Conservation (phyloP, 2,329 filamentous ascomycete species). For the Sordariomycetes sp. region DNA sequence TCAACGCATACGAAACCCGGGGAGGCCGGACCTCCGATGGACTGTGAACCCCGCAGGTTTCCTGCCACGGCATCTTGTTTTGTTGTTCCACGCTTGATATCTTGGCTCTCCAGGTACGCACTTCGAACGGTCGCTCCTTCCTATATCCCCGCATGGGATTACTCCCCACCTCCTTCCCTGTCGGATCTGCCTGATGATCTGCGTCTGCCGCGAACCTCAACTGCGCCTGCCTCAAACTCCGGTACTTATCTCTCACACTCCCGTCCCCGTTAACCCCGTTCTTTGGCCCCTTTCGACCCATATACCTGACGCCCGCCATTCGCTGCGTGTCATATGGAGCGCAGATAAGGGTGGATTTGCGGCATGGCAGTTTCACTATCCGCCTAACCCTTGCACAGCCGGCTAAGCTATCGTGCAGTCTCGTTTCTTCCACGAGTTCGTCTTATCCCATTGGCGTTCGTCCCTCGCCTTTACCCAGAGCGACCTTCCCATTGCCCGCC, state of each 20-base stretch:
- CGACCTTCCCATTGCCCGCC: background rate
- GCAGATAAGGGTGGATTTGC: constrained; percentile 12
- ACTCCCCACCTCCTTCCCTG: background rate
- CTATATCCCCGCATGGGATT: background rate
- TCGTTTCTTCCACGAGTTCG: background rate
- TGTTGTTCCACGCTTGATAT: background rate
- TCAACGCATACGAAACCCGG: background rate
- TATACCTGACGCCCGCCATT: constrained; percentile 15
- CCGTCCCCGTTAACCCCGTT: background rate
- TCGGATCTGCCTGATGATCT: constrained; percentile 4
- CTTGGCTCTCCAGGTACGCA: background rate
- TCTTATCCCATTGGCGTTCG: background rate
- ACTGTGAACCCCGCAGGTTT: too few relatives aligned
- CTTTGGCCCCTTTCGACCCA: constrained; percentile 4
- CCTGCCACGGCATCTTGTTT: background rate
- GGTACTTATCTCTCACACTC: constrained; percentile 3
- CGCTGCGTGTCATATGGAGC: constrained; percentile 13
- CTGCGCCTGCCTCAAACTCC: constrained; percentile 5
- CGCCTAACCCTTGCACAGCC: constrained; percentile 15
- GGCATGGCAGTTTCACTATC: constrained; percentile 25
- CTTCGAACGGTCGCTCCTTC: background rate
- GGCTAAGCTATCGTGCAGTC: constrained; percentile 2
- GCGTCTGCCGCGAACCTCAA: constrained; percentile 4
- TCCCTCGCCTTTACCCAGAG: constrained; percentile 1
- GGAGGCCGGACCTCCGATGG: too few relatives aligned